Evolutionary conservation across 257 asterid species (phyloP), one percentile per base, ranked within the genome.

Genomic region (Plantago ovata): DNA sequence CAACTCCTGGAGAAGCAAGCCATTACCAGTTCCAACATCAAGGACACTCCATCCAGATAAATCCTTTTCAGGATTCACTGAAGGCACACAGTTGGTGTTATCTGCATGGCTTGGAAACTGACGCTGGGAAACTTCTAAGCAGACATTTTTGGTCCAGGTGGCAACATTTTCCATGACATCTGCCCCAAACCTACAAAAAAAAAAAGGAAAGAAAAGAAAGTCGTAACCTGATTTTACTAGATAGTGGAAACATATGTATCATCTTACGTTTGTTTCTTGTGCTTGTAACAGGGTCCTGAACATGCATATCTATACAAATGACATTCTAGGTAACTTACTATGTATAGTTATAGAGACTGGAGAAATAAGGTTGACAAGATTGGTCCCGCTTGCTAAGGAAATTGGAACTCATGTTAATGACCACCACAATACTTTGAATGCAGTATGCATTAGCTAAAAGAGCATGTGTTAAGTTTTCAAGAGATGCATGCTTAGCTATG

Each of bases 21-120:
- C 97, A 19, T 93, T 93, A 58, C 99, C 99, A 71, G 99, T 93
- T 66, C 99, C 99, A 70, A 93, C 72, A 74, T 93, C 99, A 66
- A 93, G 89, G 63, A 93, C 89, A 63, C 82, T 79, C 96, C 95
- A 93, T 49, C 69, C 65, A 58, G 94, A 84, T 64, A 86, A 38
- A 44, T 82, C 96, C 41, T 76, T 84, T 52, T 74, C 95, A 71
- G 69, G 53, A 54, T 75, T 82, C 66, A 72, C 81, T 69, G 59
- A 76, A 52, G 89, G 66, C 61, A 56, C 71, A 67, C 75, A 70
- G 60, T 81, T 80, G 18, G 72, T 64, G 66, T 54, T 77, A 52
- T 69, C 86, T 28, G 61, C 69, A 53, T 92, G 86, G 68, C 82
- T 84, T 73, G 85, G 75, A 70, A 78, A 69, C 70, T 78, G 81